Percentiles rank a stretch among this genome's conserved stretches.
Conservation (phyloP, 192 early-diverging fungal genomes). For the Phycomyces nitens region DNA sequence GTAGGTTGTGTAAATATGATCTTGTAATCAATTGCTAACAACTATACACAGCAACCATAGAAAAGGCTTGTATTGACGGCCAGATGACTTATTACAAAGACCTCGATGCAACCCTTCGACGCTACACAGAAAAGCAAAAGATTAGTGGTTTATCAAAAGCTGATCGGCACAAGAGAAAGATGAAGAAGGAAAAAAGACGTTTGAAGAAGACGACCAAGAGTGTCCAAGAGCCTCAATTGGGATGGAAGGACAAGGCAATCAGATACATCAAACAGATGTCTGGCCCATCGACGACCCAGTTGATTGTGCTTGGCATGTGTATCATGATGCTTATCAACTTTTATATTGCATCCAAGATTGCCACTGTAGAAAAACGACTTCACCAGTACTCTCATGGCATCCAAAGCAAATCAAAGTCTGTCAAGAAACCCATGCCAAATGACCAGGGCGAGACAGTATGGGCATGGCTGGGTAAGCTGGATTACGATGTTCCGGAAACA, state of each 20-base stretch:
- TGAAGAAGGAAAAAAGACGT: slow-evolving; percentile 4
- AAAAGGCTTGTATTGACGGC: slow-evolving; percentile 48
- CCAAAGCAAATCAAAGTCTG: not conserved
- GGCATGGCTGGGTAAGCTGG: slow-evolving; percentile 11
- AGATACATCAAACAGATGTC: not conserved
- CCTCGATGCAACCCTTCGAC: slow-evolving; percentile 33
- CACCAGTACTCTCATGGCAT: not conserved
- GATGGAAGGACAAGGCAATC: too few species aligned
- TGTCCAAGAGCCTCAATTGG: too few species aligned
- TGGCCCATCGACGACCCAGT: slow-evolving; percentile 1
- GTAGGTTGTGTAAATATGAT: slow-evolving; percentile 35
- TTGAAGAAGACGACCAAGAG: too few species aligned
- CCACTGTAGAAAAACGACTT: slow-evolving; percentile 9
- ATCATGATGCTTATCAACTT: slow-evolving; percentile 15
- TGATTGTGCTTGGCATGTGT: slow-evolving; percentile 2
- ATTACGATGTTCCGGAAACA: not conserved
- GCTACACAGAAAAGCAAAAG: slow-evolving; percentile 33
- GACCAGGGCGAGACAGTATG: slow-evolving; percentile 12
- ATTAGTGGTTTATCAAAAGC: too few species aligned
- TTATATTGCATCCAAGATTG: slow-evolving; percentile 9
- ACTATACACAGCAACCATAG: slow-evolving; percentile 39
- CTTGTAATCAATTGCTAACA: too few species aligned
- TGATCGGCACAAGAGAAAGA: not conserved
- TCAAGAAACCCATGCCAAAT: not conserved
- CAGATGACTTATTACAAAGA: slow-evolving; percentile 41